Conservation (phyloP, 2,329 filamentous ascomycete genomes). For the Penicillium sp. region DNA sequence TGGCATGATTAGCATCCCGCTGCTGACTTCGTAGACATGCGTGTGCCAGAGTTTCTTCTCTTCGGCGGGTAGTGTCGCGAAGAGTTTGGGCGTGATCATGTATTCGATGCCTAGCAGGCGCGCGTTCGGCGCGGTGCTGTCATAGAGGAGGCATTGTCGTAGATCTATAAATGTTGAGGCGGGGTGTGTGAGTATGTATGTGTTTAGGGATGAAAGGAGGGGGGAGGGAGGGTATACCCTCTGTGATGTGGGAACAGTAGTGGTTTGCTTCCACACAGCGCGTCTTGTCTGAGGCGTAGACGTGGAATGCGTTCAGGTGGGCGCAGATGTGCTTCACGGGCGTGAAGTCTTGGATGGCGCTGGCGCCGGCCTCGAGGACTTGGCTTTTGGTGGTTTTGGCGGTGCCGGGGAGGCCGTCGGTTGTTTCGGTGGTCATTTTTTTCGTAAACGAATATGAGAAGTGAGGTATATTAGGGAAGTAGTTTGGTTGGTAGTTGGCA, state of each 20-base stretch:
- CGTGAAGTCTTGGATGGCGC: conserved; percentile 46
- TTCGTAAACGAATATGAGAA: too few relatives aligned
- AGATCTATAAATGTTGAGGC: too few relatives aligned
- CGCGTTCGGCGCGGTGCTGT: conserved; percentile 57
- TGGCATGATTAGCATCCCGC: conserved; percentile 39
- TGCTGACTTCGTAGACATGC: conserved; percentile 45
- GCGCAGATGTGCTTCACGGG: conserved; percentile 69
- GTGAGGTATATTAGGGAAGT: too few relatives aligned
- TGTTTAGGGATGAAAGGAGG: too few relatives aligned
- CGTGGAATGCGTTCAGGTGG: conserved; percentile 78
- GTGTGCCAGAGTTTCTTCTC: conserved; percentile 74
- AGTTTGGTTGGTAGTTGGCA: too few relatives aligned
- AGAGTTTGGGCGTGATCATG: conserved; percentile 67
- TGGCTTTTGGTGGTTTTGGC: too few relatives aligned
- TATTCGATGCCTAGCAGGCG: conserved; percentile 78
- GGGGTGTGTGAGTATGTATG: conserved; percentile 4
- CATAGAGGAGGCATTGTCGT: conserved; percentile 78
- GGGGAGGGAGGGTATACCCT: too few relatives aligned
- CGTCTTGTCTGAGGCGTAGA: conserved; percentile 63
- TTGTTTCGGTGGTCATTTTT: too few relatives aligned
- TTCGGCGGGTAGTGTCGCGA: conserved; percentile 53
- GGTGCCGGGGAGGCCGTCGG: too few relatives aligned
- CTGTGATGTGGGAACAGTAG: conserved; percentile 70
- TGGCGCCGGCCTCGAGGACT: conserved; percentile 33
- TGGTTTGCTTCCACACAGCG: conserved; percentile 70